Conservation (phyloP, 495 filamentous ascomycete genomes). For the Hypoxylon fragiforme region DNA sequence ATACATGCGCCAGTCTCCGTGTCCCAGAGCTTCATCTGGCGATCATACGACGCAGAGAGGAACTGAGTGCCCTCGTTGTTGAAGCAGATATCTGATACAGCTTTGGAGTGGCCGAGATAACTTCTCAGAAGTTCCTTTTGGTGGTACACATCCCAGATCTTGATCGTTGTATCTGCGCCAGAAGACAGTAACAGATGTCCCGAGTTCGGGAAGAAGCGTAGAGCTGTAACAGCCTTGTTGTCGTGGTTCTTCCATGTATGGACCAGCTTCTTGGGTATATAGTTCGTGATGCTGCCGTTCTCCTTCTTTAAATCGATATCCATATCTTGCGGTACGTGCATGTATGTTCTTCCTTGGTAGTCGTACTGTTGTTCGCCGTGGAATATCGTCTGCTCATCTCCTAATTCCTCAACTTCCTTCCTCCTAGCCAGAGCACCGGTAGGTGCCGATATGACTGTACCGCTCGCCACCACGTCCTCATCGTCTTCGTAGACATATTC, state of each 20-base stretch:
- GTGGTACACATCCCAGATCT: conserved; percentile 95
- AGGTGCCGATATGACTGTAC: conserved; percentile 54
- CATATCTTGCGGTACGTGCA: conserved; percentile 96
- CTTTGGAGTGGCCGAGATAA: conserved; percentile 87
- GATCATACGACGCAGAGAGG: conserved; percentile 89
- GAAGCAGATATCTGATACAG: conserved; percentile 89
- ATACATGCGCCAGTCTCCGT: conserved; percentile 90
- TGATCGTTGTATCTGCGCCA: conserved; percentile 83
- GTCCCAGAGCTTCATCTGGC: conserved; percentile 96
- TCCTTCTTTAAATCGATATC: conserved; percentile 88
- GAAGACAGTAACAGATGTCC: conserved; percentile 88
- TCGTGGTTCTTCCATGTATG: conserved; percentile 88
- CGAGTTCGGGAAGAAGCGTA: conserved; percentile 83
- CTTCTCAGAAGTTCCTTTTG: conserved; percentile 83
- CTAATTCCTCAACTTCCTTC: conserved; percentile 59
- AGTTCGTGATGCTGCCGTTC: conserved; percentile 77
- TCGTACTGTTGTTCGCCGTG: conserved; percentile 82
- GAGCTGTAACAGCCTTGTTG: conserved; percentile 75
- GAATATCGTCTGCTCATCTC: conserved; percentile 83
- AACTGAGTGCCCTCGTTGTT: conserved; percentile 79
- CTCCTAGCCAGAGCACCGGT: conserved; percentile 60
- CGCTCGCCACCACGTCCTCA: conserved; percentile 58
- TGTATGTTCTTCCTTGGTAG: conserved; percentile 89
- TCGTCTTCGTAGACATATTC: conserved; percentile 68
- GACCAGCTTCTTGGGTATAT: conserved; percentile 87